phyloP scores from a whole-genome alignment of 75 land plant species.

The Pinus albicaulis region DNA sequence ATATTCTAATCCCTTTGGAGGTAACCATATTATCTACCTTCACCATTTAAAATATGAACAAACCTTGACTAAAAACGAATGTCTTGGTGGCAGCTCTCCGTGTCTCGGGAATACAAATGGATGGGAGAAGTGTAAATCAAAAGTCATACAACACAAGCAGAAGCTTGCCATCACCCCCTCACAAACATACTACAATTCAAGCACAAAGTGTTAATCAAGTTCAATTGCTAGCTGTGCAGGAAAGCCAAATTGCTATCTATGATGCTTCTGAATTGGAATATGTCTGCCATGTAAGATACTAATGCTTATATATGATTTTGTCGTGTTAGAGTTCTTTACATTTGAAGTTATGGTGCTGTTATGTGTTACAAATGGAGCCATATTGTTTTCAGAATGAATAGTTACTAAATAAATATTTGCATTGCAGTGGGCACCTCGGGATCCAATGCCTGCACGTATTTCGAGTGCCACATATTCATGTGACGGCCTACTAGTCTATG shows the following conservation, averaged over 20 bases:
- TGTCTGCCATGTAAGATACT: slow-evolving; percentile 30
- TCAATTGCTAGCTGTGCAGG: slow-evolving; percentile 50
- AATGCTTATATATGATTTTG: neutral
- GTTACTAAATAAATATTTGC: neutral
- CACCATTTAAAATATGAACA: neutral
- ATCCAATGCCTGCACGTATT: slow-evolving; percentile 44
- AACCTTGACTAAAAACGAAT: neutral
- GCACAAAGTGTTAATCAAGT: slow-evolving; percentile 46
- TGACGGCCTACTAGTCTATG: slow-evolving; percentile 52
- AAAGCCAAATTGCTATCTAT: slow-evolving; percentile 52
- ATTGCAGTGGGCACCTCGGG: slow-evolving; percentile 55
- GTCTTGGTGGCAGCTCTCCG: slow-evolving; percentile 39
- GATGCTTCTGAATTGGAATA: slow-evolving; percentile 49
- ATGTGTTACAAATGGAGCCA: neutral
- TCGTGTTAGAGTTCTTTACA: neutral
- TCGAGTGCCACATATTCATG: slow-evolving; percentile 66
- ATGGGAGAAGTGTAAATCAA: slow-evolving; percentile 70
- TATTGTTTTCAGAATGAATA: too few species aligned
- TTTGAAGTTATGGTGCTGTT: neutral
- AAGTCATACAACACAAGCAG: slow-evolving; percentile 50
- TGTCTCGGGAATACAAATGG: slow-evolving; percentile 70
- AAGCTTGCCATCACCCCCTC: slow-evolving; percentile 15
- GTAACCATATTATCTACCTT: neutral
- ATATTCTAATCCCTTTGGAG: neutral
- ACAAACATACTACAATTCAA: slow-evolving; percentile 59